Conservation (phyloP, 108 stramenopile species). For the Cylindrotheca fusiformis region DNA sequence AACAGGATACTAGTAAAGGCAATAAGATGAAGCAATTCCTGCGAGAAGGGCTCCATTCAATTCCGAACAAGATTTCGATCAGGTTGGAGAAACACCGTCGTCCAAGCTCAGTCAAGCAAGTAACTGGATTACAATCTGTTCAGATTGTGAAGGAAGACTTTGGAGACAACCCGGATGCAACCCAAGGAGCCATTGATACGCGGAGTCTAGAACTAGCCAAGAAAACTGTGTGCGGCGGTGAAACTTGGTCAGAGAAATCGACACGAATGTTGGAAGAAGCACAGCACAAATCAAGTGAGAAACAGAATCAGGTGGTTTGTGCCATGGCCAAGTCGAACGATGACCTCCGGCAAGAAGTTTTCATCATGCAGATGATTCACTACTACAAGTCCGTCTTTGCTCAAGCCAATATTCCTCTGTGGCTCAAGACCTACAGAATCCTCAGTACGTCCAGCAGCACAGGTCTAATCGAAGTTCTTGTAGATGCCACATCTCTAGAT, state of each 20-base stretch:
- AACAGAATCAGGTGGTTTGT: conserved; percentile 57
- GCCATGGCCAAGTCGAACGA: conserved; percentile 97
- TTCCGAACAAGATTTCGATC: conserved; percentile 60
- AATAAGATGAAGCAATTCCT: conserved; percentile 47
- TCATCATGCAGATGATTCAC: conserved; percentile 96
- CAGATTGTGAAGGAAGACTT: conserved; percentile 52
- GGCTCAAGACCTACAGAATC: conserved; percentile 96
- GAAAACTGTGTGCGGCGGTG: conserved; percentile 67
- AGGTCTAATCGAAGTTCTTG: conserved; percentile 91
- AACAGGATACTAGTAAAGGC: conserved; percentile 27
- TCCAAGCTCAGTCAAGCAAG: conserved; percentile 11
- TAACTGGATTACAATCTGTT: conserved; percentile 25
- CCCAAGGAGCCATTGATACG: conserved; percentile 62
- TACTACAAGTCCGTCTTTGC: conserved; percentile 94
- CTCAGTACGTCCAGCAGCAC: conserved; percentile 90
- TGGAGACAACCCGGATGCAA: conserved; percentile 3
- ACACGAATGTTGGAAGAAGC: conserved; percentile 67
- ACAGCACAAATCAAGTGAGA: conserved; percentile 37
- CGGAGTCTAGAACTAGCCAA: conserved; percentile 70
- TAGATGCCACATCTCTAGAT: conserved; percentile 92
- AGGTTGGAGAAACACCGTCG: conserved; percentile 45
- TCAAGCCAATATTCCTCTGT: conserved; percentile 80
- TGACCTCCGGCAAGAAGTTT: conserved; percentile 96
- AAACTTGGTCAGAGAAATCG: conserved; percentile 84
- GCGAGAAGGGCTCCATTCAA: conserved; percentile 40